Base-by-base conservation (phyloP, 2,329 filamentous ascomycete genomes). In the Drechslerella dactyloides region DNA sequence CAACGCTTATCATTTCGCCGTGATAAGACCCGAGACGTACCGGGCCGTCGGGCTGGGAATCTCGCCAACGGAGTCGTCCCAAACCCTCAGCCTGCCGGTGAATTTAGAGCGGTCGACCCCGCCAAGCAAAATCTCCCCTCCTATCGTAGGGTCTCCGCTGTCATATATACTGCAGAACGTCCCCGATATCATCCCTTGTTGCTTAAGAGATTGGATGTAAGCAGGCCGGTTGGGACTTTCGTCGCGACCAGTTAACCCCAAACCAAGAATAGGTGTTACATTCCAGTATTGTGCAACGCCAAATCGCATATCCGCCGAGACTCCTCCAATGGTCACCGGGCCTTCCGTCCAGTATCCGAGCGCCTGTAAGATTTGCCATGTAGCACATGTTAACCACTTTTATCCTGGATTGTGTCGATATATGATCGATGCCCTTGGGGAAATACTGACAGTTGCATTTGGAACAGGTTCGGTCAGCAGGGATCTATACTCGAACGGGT, bases 91-190 rank as follows among this genome's bases (percentile, higher is more conserved):
- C 3, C 7, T 8, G 7, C 56, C 56, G 17, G 48, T 23, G n/a
- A 60, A 27, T n/a, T 60, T 60, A 19, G 48, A 19, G 6, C 44
- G 23, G 44, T 60, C 56, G 10, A 60, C 56, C 0, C 44, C 56
- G 13, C 56, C 56, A 52, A 60, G 23, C 1, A 60, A 11, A 37
- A 60, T 60, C 19, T 60, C 11, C 11, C 42, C 56, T n/a, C 27
- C 27, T 23, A 19, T 30, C 2, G 11, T 10, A 3, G 44, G 27
- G 30, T 60, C 40, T 40, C 44, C 23, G 17, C 21, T 52, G 27
- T 60, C 19, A 30, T 60, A 60, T 21, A 60, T 23, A 8, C 56
- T 40, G 7, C 15, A 50, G 30, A 50, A 60, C 11, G 56, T n/a
- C 1, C 27, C 19, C 13, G 10, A 4, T 19, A 60, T 24, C 56